These are phyloP conservation scores for Wickerhamomyces silvicola DNA, from an alignment of 805 yeast genomes.

Conservation along the genomic window DNA sequence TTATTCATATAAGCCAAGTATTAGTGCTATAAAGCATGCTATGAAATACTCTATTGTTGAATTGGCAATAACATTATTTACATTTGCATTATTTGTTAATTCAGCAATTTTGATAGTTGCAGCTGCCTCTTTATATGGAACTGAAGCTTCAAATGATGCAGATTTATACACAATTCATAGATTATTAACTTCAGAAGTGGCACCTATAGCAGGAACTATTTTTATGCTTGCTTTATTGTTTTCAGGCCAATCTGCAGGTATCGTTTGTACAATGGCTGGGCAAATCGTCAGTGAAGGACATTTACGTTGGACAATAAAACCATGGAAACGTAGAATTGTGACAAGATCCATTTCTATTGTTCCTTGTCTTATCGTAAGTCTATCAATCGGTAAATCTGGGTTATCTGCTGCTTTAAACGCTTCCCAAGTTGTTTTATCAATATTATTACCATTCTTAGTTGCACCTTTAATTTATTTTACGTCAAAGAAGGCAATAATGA, in stretches of 20 bases:
- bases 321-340: constrained; percentile 72
- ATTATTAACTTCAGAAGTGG: constrained; percentile 51
- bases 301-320: constrained; percentile 70
- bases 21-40: constrained; percentile 66
- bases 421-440: constrained; percentile 80
- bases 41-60: constrained; percentile 69
- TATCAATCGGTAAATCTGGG: constrained; percentile 69
- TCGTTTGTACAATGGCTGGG: constrained; percentile 90
- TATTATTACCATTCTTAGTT: constrained; percentile 74
- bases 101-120: constrained; percentile 77
- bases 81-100: constrained; percentile 83
- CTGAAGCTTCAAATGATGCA: constrained; percentile 69
- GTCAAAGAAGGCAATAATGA: constrained; percentile 62
- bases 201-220: constrained; percentile 74
- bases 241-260: constrained; percentile 88
- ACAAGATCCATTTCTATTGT: constrained; percentile 75
- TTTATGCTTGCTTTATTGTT: constrained; percentile 80
- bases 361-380: constrained; percentile 72
- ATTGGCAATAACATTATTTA: constrained; percentile 59
- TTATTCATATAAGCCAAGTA: constrained; percentile 58
- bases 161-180: constrained; percentile 75
- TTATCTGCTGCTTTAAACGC: constrained; percentile 67
- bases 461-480: constrained; percentile 86
- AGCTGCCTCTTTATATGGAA: constrained; percentile 68
- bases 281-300: constrained; percentile 92